phyloP scores from a whole-genome alignment of 495 filamentous ascomycete genomes.

The Coniosporium apollinis region DNA sequence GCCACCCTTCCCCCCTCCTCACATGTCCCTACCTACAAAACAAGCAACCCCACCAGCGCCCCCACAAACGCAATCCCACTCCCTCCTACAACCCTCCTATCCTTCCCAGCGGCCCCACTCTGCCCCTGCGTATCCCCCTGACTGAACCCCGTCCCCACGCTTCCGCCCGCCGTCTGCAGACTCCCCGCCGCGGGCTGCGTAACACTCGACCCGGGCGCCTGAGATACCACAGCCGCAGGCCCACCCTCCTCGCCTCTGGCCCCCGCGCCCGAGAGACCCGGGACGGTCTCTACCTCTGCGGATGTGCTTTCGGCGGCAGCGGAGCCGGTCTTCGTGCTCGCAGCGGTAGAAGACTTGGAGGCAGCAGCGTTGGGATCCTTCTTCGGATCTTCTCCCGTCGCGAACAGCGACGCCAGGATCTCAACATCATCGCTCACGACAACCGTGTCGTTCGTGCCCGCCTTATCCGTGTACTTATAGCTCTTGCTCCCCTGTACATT shows the following conservation, averaged over 20 bases:
- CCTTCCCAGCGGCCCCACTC: neutral
- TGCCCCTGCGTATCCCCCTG: neutral
- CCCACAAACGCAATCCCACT: neutral
- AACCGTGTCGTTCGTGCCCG: constrained; percentile 58
- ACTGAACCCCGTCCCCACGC: neutral
- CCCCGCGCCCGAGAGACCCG: constrained; percentile 20
- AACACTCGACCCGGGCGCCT: neutral
- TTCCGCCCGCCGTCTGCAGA: neutral
- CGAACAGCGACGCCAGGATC: constrained; percentile 62
- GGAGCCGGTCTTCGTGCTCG: constrained; percentile 4
- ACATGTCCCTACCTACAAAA: too few relatives aligned
- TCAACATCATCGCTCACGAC: constrained; percentile 57
- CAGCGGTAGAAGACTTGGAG: neutral
- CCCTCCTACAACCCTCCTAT: neutral
- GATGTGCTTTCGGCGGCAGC: constrained; percentile 4
- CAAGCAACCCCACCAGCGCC: neutral
- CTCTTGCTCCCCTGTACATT: constrained; percentile 42
- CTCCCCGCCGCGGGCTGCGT: neutral
- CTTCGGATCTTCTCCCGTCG: constrained; percentile 38
- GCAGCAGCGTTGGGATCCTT: constrained; percentile 12
- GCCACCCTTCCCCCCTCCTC: too few relatives aligned
- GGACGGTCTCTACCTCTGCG: constrained; percentile 16
- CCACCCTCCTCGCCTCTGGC: constrained; percentile 11
- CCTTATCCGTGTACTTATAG: constrained; percentile 55
- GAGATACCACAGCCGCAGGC: neutral